Evolutionary conservation across 192 early-diverging fungal genomes (phyloP).

Genomic region (Entophlyctis helioformis): DNA sequence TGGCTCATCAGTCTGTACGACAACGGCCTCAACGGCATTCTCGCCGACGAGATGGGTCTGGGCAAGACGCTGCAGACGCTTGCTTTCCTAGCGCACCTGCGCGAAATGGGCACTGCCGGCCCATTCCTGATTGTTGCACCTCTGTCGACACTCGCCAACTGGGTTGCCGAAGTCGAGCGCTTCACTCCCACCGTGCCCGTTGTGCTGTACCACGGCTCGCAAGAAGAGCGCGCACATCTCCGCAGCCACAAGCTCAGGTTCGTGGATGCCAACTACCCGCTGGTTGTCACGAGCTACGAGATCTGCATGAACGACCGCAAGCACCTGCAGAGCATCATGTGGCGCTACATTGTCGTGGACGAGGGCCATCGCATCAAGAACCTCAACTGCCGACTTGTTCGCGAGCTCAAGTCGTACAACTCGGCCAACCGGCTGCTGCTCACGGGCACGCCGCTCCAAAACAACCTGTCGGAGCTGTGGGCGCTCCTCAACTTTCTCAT

Average conservation of each 20-base stretch:
- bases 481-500: constrained; percentile 89
- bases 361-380: constrained; percentile 98
- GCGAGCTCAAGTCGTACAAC: constrained; percentile 73
- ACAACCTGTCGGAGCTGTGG: constrained; percentile 95
- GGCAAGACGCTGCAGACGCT: constrained; percentile 90
- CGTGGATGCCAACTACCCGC: constrained; percentile 55
- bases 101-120: constrained; percentile 74
- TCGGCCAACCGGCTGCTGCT: constrained; percentile 79
- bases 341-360: constrained; percentile 94
- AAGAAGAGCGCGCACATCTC: constrained; percentile 69
- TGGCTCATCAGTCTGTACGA: constrained; percentile 89
- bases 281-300: constrained; percentile 85
- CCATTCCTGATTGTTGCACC: constrained; percentile 86
- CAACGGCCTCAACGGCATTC: constrained; percentile 90
- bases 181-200: constrained; percentile 72
- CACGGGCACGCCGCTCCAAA: constrained; percentile 87
- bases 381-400: constrained; percentile 77
- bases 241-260: constrained; percentile 59
- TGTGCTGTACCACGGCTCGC: constrained; percentile 81
- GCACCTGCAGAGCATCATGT: constrained; percentile 72
- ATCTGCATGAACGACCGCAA: constrained; percentile 69
- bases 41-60: constrained; percentile 43
- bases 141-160: constrained; percentile 80
- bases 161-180: constrained; percentile 77
- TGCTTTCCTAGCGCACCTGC: constrained; percentile 75